Base-by-base conservation (phyloP, 805 yeast species). In the Torulaspora quercuum region DNA sequence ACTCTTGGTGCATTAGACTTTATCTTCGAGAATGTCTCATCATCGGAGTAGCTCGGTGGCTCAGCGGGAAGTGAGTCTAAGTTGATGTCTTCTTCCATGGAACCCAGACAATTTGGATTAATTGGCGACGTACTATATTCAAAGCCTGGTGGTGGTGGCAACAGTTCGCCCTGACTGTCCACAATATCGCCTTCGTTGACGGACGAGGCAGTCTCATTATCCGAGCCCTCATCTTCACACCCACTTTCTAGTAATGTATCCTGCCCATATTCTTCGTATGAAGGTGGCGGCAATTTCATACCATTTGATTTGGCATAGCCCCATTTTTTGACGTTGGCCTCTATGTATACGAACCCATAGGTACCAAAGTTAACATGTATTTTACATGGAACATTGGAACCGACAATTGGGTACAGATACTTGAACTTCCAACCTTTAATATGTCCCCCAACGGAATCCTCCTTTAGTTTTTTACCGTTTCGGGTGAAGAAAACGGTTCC, bases 251-350 rank as follows among this genome's bases (percentile, higher is more conserved):
- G 63, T 36, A 90, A 61, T 3, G 88, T 77, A 56, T 89, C 95
- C 30, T 79, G 79, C 29, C 76, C 78, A 52, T 80, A 88, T 39
- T 80, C 76, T 32, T 85, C 84, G 62, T 90, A 90, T 7, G 92
- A 81, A 1, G 98, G 98, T 3, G 97, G 95, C 4, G 97, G 95
- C 3, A 94, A 82, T 41, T 88, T 82, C 32, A 72, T 75, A 1
- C 97, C 98, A 48, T 81, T 84, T 25, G 82, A 70, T 3, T 92
- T 90, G n/a, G 95, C 95, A 52, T 82, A 81, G 5, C 95, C 95
- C 96, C 96, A 88, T 57, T 84, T 87, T 57, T 88, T 88, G 24
- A 89, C 95, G 55, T 88, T 87, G 2, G 86, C 96, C 56, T 89
- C 96, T 32, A 89, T 85, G 55, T 75, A 87, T 2, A 89, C 96